Evolutionary conservation across 805 yeast genomes (phyloP), one percentile per base, ranked within the genome.

Genomic region (Ogataea trehaloabstinens): DNA sequence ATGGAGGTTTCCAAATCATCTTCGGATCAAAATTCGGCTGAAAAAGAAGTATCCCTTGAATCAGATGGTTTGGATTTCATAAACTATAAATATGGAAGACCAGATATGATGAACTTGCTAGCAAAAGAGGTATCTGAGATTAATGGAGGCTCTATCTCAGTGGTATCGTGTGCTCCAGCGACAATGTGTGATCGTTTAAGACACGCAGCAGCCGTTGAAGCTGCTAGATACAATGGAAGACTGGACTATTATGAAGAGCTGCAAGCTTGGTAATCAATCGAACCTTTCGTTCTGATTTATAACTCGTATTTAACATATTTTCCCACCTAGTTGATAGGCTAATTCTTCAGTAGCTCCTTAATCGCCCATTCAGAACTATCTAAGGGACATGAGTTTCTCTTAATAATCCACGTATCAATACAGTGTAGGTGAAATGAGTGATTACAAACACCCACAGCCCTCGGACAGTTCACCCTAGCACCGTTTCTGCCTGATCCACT

Each of bases 391-490:
- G 89, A 95, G 45, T 90, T 87, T 67, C 99, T 82, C 12, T 95
- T 86, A 63, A 84, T 84, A 51, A 91, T 77, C 99, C 99, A 93
- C 52, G 95, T 78, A 35, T 88, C 80, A 51, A 93, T 93, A 65
- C 99, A 93, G 67, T 93, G 99, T 65, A 89, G 71, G 60, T 93
- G 99, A 76, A 93, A 93, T n/a, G 96, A 96, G 61, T 93, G 99
- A 42, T 88, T 90, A 67, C 99, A 93, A 32, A 78, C 76, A 34
- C 99, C 99, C 90, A 97, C 89, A 3, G 97, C 98, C 7, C 96
- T 93, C 30, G 85, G 81, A 68, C 99, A 93, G 18, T 41, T 45
- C 8, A 41, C 34, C 10, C 42, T 45, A 5, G 37, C 33, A 13
- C 49, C 41, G 28, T 43, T 42, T 21, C 49, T 46, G 13, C 47